These are phyloP conservation scores for Circinella umbellata DNA, from an alignment of 371 early-diverging fungal genomes.

Conservation along the genomic window DNA sequence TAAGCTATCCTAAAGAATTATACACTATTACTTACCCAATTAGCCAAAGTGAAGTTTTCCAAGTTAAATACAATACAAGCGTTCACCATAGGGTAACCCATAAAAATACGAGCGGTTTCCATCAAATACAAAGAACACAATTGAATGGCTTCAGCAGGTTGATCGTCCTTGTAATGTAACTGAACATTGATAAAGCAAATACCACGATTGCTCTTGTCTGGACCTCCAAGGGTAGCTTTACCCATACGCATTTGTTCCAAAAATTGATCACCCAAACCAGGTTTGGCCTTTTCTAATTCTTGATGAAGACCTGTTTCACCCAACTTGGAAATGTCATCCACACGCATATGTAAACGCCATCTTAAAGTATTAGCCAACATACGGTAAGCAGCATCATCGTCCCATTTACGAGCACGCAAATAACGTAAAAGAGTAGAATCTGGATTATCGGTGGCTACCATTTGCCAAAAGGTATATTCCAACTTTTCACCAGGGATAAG, in stretches of 20 bases:
- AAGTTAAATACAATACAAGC: slow-evolving; percentile 86
- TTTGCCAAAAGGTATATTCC: slow-evolving; percentile 55
- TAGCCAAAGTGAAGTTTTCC: slow-evolving; percentile 76
- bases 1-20: not conserved
- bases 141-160: slow-evolving; percentile 58
- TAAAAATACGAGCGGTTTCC: slow-evolving; percentile 81
- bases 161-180: slow-evolving; percentile 59
- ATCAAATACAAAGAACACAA: slow-evolving; percentile 74
- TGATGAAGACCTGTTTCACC: slow-evolving; percentile 58
- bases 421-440: slow-evolving; percentile 72
- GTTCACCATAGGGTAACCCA: slow-evolving; percentile 76
- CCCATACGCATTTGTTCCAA: slow-evolving; percentile 56
- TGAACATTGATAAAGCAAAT: slow-evolving; percentile 66
- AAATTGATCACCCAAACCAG: slow-evolving; percentile 50
- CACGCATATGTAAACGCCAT: slow-evolving; percentile 67
- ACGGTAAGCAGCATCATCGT: slow-evolving; percentile 63
- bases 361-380: slow-evolving; percentile 69
- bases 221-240: slow-evolving; percentile 63
- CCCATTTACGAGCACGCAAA: slow-evolving; percentile 82
- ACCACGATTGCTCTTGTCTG: slow-evolving; percentile 60
- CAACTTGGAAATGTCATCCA: slow-evolving; percentile 57
- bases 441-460: slow-evolving; percentile 69
- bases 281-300: slow-evolving; percentile 48
- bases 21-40: slow-evolving; percentile 65
- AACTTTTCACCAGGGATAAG: slow-evolving; percentile 41